Percentiles rank a stretch among this genome's conserved stretches.
Conservation (phyloP, 2,329 filamentous ascomycete genomes). For the Fusarium tuaranense region DNA sequence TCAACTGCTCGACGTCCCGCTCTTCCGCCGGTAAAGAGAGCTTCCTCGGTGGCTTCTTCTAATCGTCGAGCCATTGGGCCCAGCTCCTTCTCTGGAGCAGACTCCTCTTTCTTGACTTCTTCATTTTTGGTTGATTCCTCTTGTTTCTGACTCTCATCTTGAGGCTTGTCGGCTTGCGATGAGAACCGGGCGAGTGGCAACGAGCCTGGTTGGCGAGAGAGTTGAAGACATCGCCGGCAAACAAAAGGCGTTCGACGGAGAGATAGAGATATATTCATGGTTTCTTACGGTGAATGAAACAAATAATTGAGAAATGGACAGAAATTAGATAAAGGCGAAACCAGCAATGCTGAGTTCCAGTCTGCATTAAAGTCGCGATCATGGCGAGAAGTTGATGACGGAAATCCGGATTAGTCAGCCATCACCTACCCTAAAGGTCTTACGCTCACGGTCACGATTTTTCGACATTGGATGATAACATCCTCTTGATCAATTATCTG, state of each 20-base stretch:
- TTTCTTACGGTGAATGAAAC: too few species aligned
- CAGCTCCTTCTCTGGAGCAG: slow-evolving; percentile 27
- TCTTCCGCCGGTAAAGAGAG: slow-evolving; percentile 67
- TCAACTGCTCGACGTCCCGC: slow-evolving; percentile 70
- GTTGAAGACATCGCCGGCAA: slow-evolving; percentile 37
- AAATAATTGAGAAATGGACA: background rate
- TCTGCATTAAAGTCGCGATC: slow-evolving; percentile 10
- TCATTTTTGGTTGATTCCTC: background rate
- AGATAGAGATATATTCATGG: slow-evolving; percentile 6
- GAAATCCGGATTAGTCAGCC: slow-evolving; percentile 32
- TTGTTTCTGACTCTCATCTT: slow-evolving; percentile 10
- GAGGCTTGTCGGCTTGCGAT: slow-evolving; percentile 21
- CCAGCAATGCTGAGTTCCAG: background rate
- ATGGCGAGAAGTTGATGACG: slow-evolving; percentile 22
- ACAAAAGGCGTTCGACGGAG: slow-evolving; percentile 19
- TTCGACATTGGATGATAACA: background rate
- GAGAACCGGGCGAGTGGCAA: slow-evolving; percentile 29
- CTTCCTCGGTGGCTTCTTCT: slow-evolving; percentile 73
- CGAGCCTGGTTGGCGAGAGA: slow-evolving; percentile 2
- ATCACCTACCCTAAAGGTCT: background rate
- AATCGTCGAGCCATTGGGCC: slow-evolving; percentile 69
- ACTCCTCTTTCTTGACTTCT: background rate
- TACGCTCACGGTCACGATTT: background rate
- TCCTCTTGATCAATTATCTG: slow-evolving; percentile 7
- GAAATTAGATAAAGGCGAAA: background rate